Percentiles rank a stretch among this genome's conserved stretches.
Conservation (phyloP, 75 land plant species). For the Pinus albicaulis region DNA sequence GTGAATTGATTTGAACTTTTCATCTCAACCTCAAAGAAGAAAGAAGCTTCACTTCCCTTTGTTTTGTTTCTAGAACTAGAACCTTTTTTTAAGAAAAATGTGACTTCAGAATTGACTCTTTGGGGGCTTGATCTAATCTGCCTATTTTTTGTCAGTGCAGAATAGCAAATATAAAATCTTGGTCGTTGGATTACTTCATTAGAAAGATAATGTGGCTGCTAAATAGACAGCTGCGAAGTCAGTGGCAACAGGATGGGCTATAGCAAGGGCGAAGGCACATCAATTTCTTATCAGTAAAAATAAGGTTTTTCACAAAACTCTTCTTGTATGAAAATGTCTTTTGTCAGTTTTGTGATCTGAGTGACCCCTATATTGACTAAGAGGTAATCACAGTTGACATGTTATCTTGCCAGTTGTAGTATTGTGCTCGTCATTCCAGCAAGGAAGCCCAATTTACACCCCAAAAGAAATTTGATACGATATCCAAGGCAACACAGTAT, state of each 20-base stretch:
- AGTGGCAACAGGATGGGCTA: slow-evolving; percentile 1
- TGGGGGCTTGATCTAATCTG: not conserved
- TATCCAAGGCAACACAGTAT: not conserved
- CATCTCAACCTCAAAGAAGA: too few relatives aligned
- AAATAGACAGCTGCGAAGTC: not conserved
- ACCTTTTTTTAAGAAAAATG: too few relatives aligned
- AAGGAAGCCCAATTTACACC: not conserved
- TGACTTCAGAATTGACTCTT: too few relatives aligned
- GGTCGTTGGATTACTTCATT: not conserved
- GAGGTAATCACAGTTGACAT: not conserved
- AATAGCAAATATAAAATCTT: not conserved
- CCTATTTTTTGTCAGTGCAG: not conserved
- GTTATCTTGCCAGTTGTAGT: not conserved
- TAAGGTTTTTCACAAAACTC: not conserved
- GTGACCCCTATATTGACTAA: not conserved
- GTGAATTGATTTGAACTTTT: too few relatives aligned
- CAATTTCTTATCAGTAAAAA: not conserved
- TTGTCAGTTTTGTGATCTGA: not conserved
- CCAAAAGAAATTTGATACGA: not conserved
- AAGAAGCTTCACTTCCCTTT: too few relatives aligned
- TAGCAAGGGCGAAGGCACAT: not conserved
- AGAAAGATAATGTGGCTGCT: not conserved
- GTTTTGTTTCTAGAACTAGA: too few relatives aligned
- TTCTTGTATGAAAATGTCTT: not conserved
- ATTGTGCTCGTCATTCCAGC: not conserved